Base-by-base conservation (phyloP, 805 yeast species). In the Monosporozyma servazzii region DNA sequence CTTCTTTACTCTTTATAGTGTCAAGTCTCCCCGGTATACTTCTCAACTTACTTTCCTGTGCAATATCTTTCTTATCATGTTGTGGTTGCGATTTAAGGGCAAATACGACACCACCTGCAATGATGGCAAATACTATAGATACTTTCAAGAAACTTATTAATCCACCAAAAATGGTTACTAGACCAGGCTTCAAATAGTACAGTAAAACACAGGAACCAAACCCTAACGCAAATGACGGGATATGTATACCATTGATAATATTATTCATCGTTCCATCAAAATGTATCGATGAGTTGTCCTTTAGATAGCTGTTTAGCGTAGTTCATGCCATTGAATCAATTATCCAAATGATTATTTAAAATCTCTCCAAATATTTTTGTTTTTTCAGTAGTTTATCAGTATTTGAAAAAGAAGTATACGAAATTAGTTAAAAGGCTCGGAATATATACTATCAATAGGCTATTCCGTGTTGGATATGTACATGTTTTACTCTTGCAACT, bases 71-170 rank as follows among this genome's bases (percentile, higher is more conserved):
- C 3, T 40, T n/a, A 2, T 40, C 17, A 6, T 21, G 29, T 21
- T 40, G 44, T 40, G 21, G 44, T 40, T 40, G 44, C 3, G 27
- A 21, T 21, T 20, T 40, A 21, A 40, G 4, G 11, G 23, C 27
- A 15, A 55, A 48, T 11, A 56, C 56, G 17, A 54, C 50, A 6
- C 47, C 56, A 23, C 60, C 52, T 13, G 51, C 20, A 21, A 63
- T 57, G 11, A 62, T 63, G 29, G 56, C 53, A n/a, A 61, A 52
- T 13, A 63, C 53, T 18, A 52, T 58, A 18, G 59, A 15, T 29
- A 64, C 45, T 5, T 56, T 53, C 13, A 63, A 18, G 20, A 60
- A 50, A 29, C 64, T 60, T 6, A 62, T 43, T 10, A 65, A 48
- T n/a, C 61, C 62, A 17, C 66, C 66, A n/a, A 51, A 31, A 4